Evolutionary conservation across 2,329 filamentous ascomycete species (phyloP).

Genomic region (Cercospora sp.): DNA sequence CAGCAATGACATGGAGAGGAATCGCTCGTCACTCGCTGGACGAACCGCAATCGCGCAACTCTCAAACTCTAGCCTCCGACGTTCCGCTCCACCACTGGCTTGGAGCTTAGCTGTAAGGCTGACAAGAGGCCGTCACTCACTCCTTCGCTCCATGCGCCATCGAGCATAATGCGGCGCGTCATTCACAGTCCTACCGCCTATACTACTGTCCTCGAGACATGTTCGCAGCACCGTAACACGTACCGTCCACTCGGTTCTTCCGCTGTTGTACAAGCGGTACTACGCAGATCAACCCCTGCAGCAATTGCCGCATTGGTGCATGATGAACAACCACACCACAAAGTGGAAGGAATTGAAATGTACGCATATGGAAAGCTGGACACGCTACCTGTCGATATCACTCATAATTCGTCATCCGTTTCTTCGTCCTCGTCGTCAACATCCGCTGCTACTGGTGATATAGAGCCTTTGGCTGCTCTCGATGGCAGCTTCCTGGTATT

Average conservation of each 20-base stretch:
- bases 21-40: neutral
- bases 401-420: slow-evolving; percentile 40
- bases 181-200: neutral
- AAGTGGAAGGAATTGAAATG: neutral
- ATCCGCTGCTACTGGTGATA: slow-evolving; percentile 18
- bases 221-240: neutral
- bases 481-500: slow-evolving; percentile 28
- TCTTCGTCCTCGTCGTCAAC: slow-evolving; percentile 35
- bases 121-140: neutral
- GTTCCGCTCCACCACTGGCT: neutral
- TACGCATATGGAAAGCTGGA: neutral
- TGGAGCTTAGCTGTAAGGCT: slow-evolving; percentile 1
- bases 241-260: neutral
- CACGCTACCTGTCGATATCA: neutral
- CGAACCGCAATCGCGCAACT: neutral
- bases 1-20: neutral
- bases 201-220: neutral
- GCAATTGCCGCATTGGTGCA: neutral
- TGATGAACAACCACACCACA: neutral
- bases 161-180: neutral
- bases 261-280: slow-evolving; percentile 5
- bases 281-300: slow-evolving; percentile 10
- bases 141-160: neutral
- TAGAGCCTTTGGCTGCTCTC: slow-evolving; percentile 14
- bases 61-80: slow-evolving; percentile 4